These are phyloP conservation scores for Pichia paraexigua DNA, from an alignment of 805 yeast genomes.

Conservation along the genomic window DNA sequence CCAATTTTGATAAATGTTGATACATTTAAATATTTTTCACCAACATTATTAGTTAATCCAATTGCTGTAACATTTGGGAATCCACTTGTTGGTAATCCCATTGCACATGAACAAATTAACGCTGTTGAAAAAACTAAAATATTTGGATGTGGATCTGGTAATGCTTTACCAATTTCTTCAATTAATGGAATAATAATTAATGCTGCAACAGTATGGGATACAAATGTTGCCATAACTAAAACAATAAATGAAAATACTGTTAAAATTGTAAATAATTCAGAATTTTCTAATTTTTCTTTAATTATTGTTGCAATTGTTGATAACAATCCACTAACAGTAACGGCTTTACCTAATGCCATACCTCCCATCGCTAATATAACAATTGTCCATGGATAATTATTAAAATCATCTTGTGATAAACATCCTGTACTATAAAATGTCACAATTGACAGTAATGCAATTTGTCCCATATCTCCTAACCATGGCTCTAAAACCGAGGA, in stretches of 20 bases:
- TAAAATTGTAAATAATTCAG: constrained; percentile 66
- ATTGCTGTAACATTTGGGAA: constrained; percentile 98
- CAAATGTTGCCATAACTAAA: constrained; percentile 83
- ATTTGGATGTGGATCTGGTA: constrained; percentile 78
- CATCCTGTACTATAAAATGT: constrained; percentile 89
- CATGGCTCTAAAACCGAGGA: constrained; percentile 63
- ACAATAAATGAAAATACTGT: constrained; percentile 76
- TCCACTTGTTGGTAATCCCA: constrained; percentile 97
- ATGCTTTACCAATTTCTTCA: constrained; percentile 73
- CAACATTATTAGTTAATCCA: constrained; percentile 87
- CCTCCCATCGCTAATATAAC: constrained; percentile 98
- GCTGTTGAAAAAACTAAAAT: constrained; percentile 62
- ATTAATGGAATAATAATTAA: constrained; percentile 86
- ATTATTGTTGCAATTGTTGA: constrained; percentile 68
- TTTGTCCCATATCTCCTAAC: constrained; percentile 95
- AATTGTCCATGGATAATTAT: constrained; percentile 94
- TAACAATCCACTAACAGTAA: constrained; percentile 81
- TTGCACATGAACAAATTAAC: constrained; percentile 81
- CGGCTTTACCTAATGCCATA: constrained; percentile 90
- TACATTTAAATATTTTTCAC: constrained; percentile 83
- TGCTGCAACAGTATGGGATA: constrained; percentile 96
- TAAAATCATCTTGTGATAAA: constrained; percentile 82
- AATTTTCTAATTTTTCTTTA: constrained; percentile 54
- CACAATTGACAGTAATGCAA: constrained; percentile 84
- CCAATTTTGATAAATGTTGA: constrained; percentile 83